Conservation (phyloP, 108 stramenopile genomes). For the Cyclotella distinguenda region DNA sequence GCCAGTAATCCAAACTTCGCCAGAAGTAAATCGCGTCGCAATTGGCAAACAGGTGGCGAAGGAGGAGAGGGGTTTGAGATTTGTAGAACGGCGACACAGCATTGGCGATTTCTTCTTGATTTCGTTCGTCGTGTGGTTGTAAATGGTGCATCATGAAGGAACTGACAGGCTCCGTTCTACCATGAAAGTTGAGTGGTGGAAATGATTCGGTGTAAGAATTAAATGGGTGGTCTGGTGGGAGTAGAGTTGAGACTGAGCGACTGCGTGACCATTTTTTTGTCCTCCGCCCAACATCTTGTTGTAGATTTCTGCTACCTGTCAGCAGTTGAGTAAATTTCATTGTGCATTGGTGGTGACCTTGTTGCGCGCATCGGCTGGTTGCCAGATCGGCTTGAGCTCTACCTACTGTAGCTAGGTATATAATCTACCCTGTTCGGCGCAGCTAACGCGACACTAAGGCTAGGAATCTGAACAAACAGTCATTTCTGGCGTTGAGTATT, state of each 20-base stretch:
- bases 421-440: no score
- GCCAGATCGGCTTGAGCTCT: no score
- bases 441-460: no score
- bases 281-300: background rate
- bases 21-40: slow-evolving; percentile 56
- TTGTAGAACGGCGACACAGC: slow-evolving; percentile 43
- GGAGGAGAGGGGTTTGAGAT: slow-evolving; percentile 51
- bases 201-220: background rate
- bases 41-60: slow-evolving; percentile 27
- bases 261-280: no score
- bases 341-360: no score
- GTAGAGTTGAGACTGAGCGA: background rate
- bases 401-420: no score
- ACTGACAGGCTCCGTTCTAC: slow-evolving; percentile 3
- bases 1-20: slow-evolving; percentile 55
- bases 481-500: no score
- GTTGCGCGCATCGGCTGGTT: no score
- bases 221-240: slow-evolving; percentile 8
- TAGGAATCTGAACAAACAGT: no score
- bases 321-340: background rate
- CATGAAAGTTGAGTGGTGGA: slow-evolving; percentile 1
- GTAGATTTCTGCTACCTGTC: background rate
- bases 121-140: background rate
- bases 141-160: background rate
- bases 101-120: slow-evolving; percentile 42